Percentiles rank a stretch among this genome's conserved stretches.
These are phyloP conservation scores for Cadophora gregata DNA, from an alignment of 2,329 filamentous ascomycete genomes.

Conservation along the genomic window DNA sequence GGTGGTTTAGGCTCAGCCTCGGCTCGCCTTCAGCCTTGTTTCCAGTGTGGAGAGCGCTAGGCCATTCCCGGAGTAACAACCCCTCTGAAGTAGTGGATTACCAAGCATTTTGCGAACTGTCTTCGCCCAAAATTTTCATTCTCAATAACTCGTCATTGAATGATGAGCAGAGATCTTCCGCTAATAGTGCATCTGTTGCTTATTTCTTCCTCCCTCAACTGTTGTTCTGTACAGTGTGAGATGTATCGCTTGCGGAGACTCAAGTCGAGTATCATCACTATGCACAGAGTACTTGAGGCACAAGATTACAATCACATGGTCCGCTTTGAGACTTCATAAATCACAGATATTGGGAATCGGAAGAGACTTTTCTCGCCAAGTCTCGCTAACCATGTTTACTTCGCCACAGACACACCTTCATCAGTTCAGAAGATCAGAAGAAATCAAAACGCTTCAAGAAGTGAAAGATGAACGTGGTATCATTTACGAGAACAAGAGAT, in stretches of 20 bases:
- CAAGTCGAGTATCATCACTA: too few species aligned
- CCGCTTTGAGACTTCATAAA: too few species aligned
- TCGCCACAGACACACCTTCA: background rate
- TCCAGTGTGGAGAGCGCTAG: background rate
- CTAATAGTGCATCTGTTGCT: too few species aligned
- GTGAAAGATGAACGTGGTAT: background rate
- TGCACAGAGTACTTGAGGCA: too few species aligned
- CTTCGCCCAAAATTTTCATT: too few species aligned
- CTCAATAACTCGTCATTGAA: too few species aligned
- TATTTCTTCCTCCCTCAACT: too few species aligned
- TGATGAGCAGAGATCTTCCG: too few species aligned
- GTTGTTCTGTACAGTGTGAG: too few species aligned
- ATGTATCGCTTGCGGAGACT: too few species aligned
- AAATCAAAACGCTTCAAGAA: too few species aligned
- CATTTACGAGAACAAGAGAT: background rate
- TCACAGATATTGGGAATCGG: background rate
- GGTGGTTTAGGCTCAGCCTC: slow-evolving; percentile 14
- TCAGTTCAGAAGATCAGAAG: background rate
- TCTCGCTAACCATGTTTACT: background rate
- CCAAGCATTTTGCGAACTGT: background rate
- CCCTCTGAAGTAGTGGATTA: background rate
- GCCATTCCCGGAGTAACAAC: background rate
- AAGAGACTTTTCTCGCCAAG: background rate
- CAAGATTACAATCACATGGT: background rate
- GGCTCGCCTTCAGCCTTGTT: slow-evolving; percentile 6